Evolutionary conservation across 1,139 yeast species (phyloP), one percentile per base, ranked within the genome.

Genomic region (Suhomyces kunorum): DNA sequence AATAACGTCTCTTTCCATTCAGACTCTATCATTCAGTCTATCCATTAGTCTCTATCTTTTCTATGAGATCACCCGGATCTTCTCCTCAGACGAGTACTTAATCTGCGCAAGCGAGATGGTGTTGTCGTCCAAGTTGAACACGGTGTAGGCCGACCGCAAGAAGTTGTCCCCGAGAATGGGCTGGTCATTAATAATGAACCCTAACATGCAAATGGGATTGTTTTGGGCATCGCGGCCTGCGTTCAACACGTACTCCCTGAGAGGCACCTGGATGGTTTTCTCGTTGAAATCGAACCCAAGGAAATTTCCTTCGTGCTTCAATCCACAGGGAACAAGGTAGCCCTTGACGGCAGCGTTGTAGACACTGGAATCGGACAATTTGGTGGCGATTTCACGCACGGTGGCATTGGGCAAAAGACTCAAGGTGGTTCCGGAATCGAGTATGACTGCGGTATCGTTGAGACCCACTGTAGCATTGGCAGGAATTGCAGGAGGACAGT

Each of bases 341-440:
- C 53, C 53, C 28, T 54, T 54, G 8, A 20, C 14, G 9, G 43
- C n/a, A 13, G 22, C 9, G 34, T 54, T 48, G 43, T 47, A 52
- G 8, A 53, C 46, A 19, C 55, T 59, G 12, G 54, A 42, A 14
- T 54, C 48, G 14, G 53, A 55, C 17, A 60, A 31, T 32, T 40
- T 32, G 8, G 38, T 30, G 6, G 55, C 52, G 26, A 63, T 38
- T 9, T 45, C 31, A 8, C 42, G 35, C 29, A 47, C 31, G 20
- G 55, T 48, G 4, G 49, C 51, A 18, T 48, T 41, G 6, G 63
- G 61, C 24, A 68, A 55, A 43, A 53, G 55, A 26, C 63, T 53
- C 40, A 64, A 59, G 12, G 75, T 68, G 20, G 74, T 66, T 28
- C 76, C 76, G 5, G 74, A 64, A 45, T 70, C 76, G 22, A 70